These are phyloP conservation scores for Pythium rishiriense DNA, from an alignment of 352 stramenopile species.

Conservation along the genomic window DNA sequence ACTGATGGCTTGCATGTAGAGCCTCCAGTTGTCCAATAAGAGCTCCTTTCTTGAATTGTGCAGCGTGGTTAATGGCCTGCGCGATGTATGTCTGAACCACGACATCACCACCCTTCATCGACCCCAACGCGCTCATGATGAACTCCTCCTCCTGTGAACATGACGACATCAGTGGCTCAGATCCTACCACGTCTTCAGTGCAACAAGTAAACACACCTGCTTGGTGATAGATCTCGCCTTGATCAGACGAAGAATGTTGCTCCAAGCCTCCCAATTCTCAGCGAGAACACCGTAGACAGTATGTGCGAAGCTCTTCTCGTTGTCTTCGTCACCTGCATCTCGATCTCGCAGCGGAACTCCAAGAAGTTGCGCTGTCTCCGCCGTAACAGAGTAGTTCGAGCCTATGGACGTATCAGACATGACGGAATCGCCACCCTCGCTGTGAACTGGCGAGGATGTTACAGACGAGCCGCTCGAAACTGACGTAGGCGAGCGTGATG, in stretches of 20 bases:
- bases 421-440: slow-evolving; percentile 58
- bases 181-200: neutral
- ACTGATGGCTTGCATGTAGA: slow-evolving; percentile 22
- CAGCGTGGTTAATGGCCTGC: slow-evolving; percentile 59
- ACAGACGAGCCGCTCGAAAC: slow-evolving; percentile 46
- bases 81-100: slow-evolving; percentile 71
- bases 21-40: slow-evolving; percentile 52
- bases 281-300: slow-evolving; percentile 77
- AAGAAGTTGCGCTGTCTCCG: slow-evolving; percentile 74
- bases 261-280: slow-evolving; percentile 86
- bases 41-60: slow-evolving; percentile 68
- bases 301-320: slow-evolving; percentile 60
- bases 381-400: slow-evolving; percentile 81
- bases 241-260: slow-evolving; percentile 79
- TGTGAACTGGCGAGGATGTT: slow-evolving; percentile 65
- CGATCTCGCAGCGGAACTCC: slow-evolving; percentile 73
- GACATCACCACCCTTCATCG: slow-evolving; percentile 69
- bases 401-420: slow-evolving; percentile 58
- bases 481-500: slow-evolving; percentile 62
- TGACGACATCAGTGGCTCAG: neutral
- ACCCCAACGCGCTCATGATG: slow-evolving; percentile 60
- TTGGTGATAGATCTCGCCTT: slow-evolving; percentile 68
- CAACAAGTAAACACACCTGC: slow-evolving; percentile 39
- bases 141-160: slow-evolving; percentile 70
- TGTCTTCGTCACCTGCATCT: slow-evolving; percentile 48